phyloP scores from a whole-genome alignment of 108 stramenopile species.

The Craspedostauros australis region DNA sequence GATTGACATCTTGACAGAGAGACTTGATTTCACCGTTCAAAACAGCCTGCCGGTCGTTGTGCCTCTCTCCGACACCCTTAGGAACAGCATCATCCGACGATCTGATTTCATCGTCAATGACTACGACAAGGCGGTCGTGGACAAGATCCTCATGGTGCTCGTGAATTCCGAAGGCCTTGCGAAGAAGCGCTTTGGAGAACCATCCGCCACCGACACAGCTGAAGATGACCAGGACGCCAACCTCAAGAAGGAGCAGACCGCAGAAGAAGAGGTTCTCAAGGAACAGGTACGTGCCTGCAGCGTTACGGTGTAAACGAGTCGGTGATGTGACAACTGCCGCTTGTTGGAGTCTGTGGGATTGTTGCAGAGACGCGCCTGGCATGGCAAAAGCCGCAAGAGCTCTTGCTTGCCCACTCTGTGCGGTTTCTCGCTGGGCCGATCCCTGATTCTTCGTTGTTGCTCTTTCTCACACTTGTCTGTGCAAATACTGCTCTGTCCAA shows the following conservation, averaged over 20 bases:
- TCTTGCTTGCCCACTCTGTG: too few species aligned
- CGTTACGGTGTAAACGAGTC: too few species aligned
- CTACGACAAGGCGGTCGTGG: slow-evolving; percentile 85
- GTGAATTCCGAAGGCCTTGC: slow-evolving; percentile 82
- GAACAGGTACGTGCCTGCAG: slow-evolving; percentile 68
- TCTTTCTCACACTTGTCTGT: too few species aligned
- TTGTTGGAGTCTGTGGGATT: neutral
- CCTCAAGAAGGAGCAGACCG: slow-evolving; percentile 90
- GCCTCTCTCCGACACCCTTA: slow-evolving; percentile 82
- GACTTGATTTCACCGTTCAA: slow-evolving; percentile 93
- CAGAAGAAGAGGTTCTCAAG: slow-evolving; percentile 96
- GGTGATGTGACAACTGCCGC: slow-evolving; percentile 10
- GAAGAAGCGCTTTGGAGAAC: slow-evolving; percentile 43
- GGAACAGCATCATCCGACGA: slow-evolving; percentile 69
- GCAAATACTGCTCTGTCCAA: too few species aligned
- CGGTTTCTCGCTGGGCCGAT: too few species aligned
- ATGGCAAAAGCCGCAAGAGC: neutral
- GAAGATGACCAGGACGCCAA: slow-evolving; percentile 85
- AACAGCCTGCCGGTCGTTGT: slow-evolving; percentile 89
- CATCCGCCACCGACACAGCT: slow-evolving; percentile 57
- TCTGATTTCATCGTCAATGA: slow-evolving; percentile 75
- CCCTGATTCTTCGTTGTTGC: too few species aligned
- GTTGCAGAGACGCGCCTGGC: neutral
- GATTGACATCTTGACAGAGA: slow-evolving; percentile 91
- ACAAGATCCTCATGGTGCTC: slow-evolving; percentile 91